A percentile compares a stretch with the other conserved stretches of the same genome.
Conservation (phyloP, 2,329 filamentous ascomycete genomes). For the Neofusicoccum ribis region DNA sequence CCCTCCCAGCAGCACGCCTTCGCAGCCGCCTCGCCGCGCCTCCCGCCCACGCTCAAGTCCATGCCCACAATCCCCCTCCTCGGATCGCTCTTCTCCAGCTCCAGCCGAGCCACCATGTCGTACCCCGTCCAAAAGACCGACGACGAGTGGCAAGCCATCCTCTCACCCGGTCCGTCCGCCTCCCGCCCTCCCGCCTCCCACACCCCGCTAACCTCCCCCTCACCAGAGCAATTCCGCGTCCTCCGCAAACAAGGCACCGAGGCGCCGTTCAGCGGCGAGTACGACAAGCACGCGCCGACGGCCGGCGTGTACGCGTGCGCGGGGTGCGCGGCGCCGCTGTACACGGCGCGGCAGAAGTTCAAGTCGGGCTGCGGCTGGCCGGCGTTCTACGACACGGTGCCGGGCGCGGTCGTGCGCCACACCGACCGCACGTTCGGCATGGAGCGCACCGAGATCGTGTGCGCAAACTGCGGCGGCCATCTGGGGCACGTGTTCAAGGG, state of each 20-base stretch:
- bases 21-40: conserved; percentile 29
- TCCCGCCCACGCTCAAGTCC: conserved; percentile 47
- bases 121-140: conserved; percentile 80
- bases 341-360: conserved; percentile 94
- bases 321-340: conserved; percentile 82
- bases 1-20: conserved; percentile 21
- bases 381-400: conserved; percentile 93
- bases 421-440: conserved; percentile 78
- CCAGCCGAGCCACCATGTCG: conserved; percentile 40
- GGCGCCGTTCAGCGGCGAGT: conserved; percentile 73
- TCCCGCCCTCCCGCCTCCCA: not conserved
- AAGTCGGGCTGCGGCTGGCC: conserved; percentile 96
- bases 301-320: conserved; percentile 84
- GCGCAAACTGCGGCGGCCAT: conserved; percentile 90
- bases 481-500: conserved; percentile 91
- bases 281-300: conserved; percentile 79
- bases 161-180: conserved; percentile 64
- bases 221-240: conserved; percentile 87
- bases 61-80: conserved; percentile 81
- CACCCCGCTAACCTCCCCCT: conserved; percentile 16
- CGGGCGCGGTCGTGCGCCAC: conserved; percentile 82
- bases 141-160: conserved; percentile 84
- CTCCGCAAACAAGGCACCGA: conserved; percentile 93
- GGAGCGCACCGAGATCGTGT: conserved; percentile 88
- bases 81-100: conserved; percentile 70